phyloP scores from a whole-genome alignment of 352 stramenopile genomes.

The Halophytophthora batemanensis region DNA sequence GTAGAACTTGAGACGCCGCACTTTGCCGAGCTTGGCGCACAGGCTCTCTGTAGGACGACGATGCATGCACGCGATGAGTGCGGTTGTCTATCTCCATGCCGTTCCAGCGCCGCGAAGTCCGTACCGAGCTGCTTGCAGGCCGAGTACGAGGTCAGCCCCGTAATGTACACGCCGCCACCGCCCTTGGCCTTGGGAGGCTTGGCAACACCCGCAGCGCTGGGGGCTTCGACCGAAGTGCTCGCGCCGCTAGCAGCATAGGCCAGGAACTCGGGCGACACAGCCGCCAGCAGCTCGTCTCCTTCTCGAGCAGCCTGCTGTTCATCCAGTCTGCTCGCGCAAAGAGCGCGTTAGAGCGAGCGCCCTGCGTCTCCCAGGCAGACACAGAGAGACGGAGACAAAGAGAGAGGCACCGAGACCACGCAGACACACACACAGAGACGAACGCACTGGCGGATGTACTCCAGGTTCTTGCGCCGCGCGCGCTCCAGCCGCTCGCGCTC shows the following conservation, averaged over 20 bases:
- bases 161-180: conserved; percentile 80
- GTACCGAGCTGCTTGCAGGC: conserved; percentile 79
- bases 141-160: conserved; percentile 75
- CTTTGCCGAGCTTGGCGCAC: conserved; percentile 72
- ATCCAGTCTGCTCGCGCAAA: conserved; percentile 37
- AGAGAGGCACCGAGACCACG: background rate
- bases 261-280: conserved; percentile 19
- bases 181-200: conserved; percentile 16
- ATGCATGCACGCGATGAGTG: background rate
- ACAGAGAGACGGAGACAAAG: too few species aligned
- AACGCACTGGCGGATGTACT: conserved; percentile 60
- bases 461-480: conserved; percentile 67
- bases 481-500: conserved; percentile 57
- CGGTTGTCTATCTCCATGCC: background rate
- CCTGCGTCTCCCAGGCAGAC: too few species aligned
- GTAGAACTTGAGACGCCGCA: conserved; percentile 87
- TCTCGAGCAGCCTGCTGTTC: conserved; percentile 36
- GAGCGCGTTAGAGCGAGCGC: background rate
- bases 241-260: conserved; percentile 7
- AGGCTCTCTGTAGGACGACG: conserved; percentile 42
- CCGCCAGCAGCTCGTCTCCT: conserved; percentile 42
- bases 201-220: conserved; percentile 7
- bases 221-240: background rate
- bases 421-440: background rate
- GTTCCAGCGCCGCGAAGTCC: background rate